Evolutionary conservation across 805 yeast genomes (phyloP).

Genomic region (Maudiozyma barnettii): DNA sequence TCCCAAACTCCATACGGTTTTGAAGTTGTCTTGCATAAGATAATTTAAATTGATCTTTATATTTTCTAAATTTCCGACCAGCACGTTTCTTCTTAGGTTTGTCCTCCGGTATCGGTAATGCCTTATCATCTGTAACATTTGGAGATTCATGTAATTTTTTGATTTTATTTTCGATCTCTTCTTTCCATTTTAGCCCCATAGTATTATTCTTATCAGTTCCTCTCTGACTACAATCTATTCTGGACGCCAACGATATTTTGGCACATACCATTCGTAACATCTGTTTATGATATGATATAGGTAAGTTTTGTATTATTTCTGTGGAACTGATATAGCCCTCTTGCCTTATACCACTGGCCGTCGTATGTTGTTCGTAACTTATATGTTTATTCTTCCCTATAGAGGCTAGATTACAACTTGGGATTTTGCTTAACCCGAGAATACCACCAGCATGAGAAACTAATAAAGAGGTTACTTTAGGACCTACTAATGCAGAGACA

Average conservation of each 20-base stretch:
- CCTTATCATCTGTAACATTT: conserved; percentile 55
- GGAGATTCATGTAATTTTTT: conserved; percentile 76
- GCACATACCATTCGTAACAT: conserved; percentile 74
- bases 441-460: conserved; percentile 64
- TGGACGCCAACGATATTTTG: conserved; percentile 70
- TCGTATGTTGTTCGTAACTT: conserved; percentile 28
- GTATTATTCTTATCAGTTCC: conserved; percentile 34
- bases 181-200: conserved; percentile 48
- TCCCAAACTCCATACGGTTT: conserved; percentile 76
- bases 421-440: conserved; percentile 52
- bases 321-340: conserved; percentile 61
- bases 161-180: conserved; percentile 53
- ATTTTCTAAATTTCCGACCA: conserved; percentile 70
- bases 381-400: conserved; percentile 44
- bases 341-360: conserved; percentile 41
- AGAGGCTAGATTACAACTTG: conserved; percentile 77
- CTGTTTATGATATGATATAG: conserved; percentile 50
- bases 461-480: conserved; percentile 63
- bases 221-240: conserved; percentile 54
- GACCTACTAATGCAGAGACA: conserved; percentile 59
- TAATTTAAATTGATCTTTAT: conserved; percentile 70
- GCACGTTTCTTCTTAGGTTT: conserved; percentile 75
- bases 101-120: conserved; percentile 66
- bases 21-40: conserved; percentile 77
- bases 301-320: conserved; percentile 49